Evolutionary conservation across 805 yeast species (phyloP), one percentile per base, ranked within the genome.

Genomic region (Candida tibetensis): DNA sequence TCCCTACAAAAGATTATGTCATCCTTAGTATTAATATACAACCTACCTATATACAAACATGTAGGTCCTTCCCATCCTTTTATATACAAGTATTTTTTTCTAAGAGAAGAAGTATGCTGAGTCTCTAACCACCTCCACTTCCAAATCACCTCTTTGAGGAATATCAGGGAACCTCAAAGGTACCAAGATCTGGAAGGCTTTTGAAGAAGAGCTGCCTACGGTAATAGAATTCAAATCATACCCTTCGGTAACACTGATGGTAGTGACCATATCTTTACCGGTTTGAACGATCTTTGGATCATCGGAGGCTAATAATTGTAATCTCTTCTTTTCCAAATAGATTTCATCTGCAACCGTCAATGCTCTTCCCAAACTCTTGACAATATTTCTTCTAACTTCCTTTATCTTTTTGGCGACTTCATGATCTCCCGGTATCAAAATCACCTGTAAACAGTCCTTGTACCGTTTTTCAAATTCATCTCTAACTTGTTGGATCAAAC

Each of bases 401-500:
- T 60, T 49, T 23, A 90, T 71, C 33, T 69, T 65, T 37, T 53
- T 46, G 5, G 79, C 90, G 4, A 77, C 64, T 8, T 66, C 76
- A 29, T 79, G 71, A 9, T 63, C 64, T 23, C 67, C 66, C 12
- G 79, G 77, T 27, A 90, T 74, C 14, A 64, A 62, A 5, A 80
- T 69, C 8, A 79, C 71, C 51, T 82, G 81, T 36, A 87, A 70
- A 49, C 82, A 82, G 12, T 83, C 83, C 37, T 66, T 74, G 57
- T 91, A 91, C 47, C 99, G 77, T 48, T 74, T 74, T 53, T 81
- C 85, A 53, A 93, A 88, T 62, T 91, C 99, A 18, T 76, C 72
- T 42, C 79, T 79, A 44, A 93, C 71, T 51, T 77, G 76, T 22
- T 72, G 76, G 51, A 91, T 76, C 49, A 90, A 69, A 58, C 89